Conservation (phyloP, 164 flowering plant genomes). For the Liquidambar formosana region DNA sequence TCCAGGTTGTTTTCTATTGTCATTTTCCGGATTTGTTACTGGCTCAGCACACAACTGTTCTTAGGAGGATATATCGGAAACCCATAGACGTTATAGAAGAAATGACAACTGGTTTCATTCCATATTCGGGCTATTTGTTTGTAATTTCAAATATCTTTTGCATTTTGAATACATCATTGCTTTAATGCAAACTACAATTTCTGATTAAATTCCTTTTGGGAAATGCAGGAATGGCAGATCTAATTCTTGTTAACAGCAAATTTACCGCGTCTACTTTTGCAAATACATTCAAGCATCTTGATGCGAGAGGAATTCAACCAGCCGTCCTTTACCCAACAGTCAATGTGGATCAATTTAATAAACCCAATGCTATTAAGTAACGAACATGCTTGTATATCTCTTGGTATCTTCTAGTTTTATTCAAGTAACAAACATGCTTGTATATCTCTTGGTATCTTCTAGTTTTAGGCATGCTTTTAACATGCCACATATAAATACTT, state of each 20-base stretch:
- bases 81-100: conserved; percentile 85
- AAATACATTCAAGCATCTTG: conserved; percentile 71
- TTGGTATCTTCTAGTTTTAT: conserved; percentile 26
- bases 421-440: conserved; percentile 52
- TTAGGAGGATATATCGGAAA: conserved; percentile 79
- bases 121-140: not conserved
- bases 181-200: too few relatives aligned
- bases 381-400: conserved; percentile 25
- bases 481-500: not conserved
- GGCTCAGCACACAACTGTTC: conserved; percentile 73
- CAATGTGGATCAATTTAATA: conserved; percentile 74
- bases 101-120: conserved; percentile 69
- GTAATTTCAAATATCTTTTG: not conserved
- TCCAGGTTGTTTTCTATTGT: conserved; percentile 90
- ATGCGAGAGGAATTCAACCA: conserved; percentile 69
- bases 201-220: conserved; percentile 8
- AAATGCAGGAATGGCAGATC: conserved; percentile 86
- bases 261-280: conserved; percentile 93
- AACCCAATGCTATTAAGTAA: conserved; percentile 76
- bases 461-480: conserved; percentile 13
- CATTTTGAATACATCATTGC: not conserved
- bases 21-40: conserved; percentile 93
- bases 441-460: conserved; percentile 29
- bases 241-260: conserved; percentile 87
- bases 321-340: conserved; percentile 95